Percentiles rank a stretch among this genome's conserved stretches.
These are phyloP conservation scores for Lachancea dasiensis DNA, from an alignment of 805 yeast species.

Conservation along the genomic window DNA sequence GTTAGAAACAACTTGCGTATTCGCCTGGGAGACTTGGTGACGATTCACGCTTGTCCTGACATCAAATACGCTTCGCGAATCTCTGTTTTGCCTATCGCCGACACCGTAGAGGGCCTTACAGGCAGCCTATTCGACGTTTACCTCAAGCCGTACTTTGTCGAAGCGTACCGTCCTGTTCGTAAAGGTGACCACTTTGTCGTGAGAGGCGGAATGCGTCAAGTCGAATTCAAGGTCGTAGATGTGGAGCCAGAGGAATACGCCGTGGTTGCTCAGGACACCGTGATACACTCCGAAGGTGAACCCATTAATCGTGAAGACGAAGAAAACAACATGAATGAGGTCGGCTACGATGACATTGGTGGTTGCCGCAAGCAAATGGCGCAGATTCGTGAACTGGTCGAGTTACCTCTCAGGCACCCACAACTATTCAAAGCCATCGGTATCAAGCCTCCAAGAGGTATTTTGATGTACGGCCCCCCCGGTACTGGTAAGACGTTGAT, in stretches of 20 bases:
- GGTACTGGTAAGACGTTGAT: constrained; percentile 99
- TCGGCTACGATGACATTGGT: constrained; percentile 98
- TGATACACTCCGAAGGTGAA: constrained; percentile 98
- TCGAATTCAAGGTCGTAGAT: constrained; percentile 96
- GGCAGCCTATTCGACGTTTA: constrained; percentile 95
- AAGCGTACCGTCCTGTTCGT: constrained; percentile 97
- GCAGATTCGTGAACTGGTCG: constrained; percentile 97
- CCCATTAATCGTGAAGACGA: constrained; percentile 98
- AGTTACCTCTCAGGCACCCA: constrained; percentile 96
- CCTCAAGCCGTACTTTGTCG: constrained; percentile 96
- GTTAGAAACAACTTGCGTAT: constrained; percentile 93
- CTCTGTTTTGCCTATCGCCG: constrained; percentile 93
- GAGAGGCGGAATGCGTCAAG: constrained; percentile 99
- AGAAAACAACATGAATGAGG: constrained; percentile 93
- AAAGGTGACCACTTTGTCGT: constrained; percentile 95
- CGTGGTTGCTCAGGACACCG: constrained; percentile 96
- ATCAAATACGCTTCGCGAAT: constrained; percentile 95
- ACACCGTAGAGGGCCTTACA: constrained; percentile 95
- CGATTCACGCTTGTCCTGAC: constrained; percentile 94
- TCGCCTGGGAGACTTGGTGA: constrained; percentile 85
- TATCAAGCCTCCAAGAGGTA: constrained; percentile 98
- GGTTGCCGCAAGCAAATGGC: constrained; percentile 99
- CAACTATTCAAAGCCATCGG: constrained; percentile 97
- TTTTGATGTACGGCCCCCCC: constrained; percentile 97
- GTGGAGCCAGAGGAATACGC: constrained; percentile 97